Evolutionary conservation across 176 grass and related monocot species (phyloP), one percentile per base, ranked within the genome.

Genomic region (Phyllostachys edulis): DNA sequence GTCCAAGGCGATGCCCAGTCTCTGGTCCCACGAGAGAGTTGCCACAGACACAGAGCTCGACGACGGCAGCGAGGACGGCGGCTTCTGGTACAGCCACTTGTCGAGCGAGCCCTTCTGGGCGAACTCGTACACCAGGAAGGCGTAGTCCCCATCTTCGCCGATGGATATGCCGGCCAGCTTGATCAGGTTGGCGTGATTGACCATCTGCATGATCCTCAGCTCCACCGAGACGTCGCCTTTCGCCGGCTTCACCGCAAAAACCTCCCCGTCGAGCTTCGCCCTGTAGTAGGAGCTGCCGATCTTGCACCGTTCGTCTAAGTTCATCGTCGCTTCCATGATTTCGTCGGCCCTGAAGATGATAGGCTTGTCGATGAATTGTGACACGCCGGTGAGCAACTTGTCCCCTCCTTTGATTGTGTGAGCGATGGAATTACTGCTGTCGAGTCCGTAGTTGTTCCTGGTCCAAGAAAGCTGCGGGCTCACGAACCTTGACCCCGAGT

Each of bases 91-190:
- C 38, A 94, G 76, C 92, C 89, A 91, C 67, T 50, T 91, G 80
- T 94, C 92, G 51, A 94, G 78, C 34, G 92, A 91, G 69, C 92
- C 89, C 63, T 94, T 94, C 61, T 91, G 87, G 8, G 86, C 84
- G 71, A 89, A 82, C 66, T 94, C 92, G 75, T 89, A 94, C 20
- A 94, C 82, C 36, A 89, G 68, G 84, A 94, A 89, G 60, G 80
- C 80, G 84, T 83, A 91, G 82, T 78, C 66, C 7, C 89, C 89
- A 9, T 85, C 87, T 0, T 21, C 36, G 24, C 83, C 80, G 78
- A 86, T 78, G 66, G 92, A 84, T 47, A 91, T 52, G 62, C 89
- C 89, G 34, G 84, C 89, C 9, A 91, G 46, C 80, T 65, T 91
- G 80, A 91, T 87, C 4, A 94, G 80, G 82, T 85, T 94, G 63